Conservation (phyloP, 192 early-diverging fungal species). For the Phlyctochytrium planicorne region DNA sequence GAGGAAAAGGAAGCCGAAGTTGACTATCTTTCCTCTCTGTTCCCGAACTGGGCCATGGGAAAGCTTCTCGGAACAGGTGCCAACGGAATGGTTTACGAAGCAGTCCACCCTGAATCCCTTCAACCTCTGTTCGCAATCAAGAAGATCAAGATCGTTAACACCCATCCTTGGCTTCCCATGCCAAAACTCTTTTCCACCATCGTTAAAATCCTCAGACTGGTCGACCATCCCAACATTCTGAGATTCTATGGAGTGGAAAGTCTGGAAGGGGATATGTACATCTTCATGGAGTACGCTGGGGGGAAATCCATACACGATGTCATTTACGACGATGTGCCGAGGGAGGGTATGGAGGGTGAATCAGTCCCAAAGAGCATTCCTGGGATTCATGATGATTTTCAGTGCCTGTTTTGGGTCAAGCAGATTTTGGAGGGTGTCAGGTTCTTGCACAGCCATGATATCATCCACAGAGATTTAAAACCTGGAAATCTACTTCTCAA, state of each 20-base stretch:
- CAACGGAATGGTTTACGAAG: conserved; percentile 13
- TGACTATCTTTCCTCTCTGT: conserved; percentile 4
- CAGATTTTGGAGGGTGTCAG: conserved; percentile 85
- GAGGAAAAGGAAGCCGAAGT: background rate
- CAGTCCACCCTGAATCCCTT: conserved; percentile 10
- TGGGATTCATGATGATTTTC: background rate
- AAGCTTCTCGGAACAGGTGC: conserved; percentile 14
- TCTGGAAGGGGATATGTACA: conserved; percentile 5
- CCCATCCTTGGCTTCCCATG: conserved; percentile 8
- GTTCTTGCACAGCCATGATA: conserved; percentile 84
- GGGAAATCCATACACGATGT: background rate
- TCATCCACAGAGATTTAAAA: conserved; percentile 94
- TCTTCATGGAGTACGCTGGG: conserved; percentile 1
- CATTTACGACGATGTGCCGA: background rate
- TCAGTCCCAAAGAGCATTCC: background rate
- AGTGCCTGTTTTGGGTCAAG: background rate
- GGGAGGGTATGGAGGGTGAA: background rate
- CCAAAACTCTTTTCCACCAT: conserved; percentile 2
- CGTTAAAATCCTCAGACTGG: conserved; percentile 14
- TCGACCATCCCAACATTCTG: conserved; percentile 21
- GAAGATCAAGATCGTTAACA: conserved; percentile 3
- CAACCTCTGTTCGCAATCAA: conserved; percentile 21
- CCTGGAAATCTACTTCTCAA: conserved; percentile 84
- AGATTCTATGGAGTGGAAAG: conserved; percentile 15
- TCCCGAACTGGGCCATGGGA: conserved; percentile 14